Percentiles rank a stretch among this genome's conserved stretches.
phyloP scores from a whole-genome alignment of 495 filamentous ascomycete species.

The Aspergillus ostianus region DNA sequence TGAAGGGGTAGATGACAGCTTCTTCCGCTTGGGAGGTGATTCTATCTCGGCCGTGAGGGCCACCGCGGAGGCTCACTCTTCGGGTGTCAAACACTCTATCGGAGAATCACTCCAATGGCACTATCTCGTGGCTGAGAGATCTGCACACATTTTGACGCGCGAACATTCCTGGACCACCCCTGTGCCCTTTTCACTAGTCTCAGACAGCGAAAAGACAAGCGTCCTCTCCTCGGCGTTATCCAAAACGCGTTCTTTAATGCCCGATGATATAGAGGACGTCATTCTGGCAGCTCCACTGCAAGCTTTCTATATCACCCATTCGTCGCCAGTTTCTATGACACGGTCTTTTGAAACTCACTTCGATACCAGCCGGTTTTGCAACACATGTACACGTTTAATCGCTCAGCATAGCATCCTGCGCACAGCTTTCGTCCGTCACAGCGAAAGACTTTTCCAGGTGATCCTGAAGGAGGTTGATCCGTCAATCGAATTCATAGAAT shows the following conservation, averaged over 20 bases:
- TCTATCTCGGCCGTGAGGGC: conserved; percentile 4
- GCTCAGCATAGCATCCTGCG: conserved; percentile 10
- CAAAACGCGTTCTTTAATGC: background rate
- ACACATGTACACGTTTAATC: conserved; percentile 2
- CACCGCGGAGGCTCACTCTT: background rate
- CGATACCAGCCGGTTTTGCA: conserved; percentile 5
- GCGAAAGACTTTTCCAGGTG: conserved; percentile 4
- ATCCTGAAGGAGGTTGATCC: background rate
- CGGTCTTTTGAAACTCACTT: background rate
- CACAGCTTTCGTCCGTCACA: background rate
- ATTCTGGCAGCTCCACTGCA: conserved; percentile 17
- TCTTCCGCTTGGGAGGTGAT: conserved; percentile 8
- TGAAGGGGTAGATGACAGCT: conserved; percentile 8
- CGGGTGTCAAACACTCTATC: background rate
- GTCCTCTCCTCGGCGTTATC: background rate
- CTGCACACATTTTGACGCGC: background rate
- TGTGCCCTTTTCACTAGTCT: conserved; percentile 13
- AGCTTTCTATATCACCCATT: conserved; percentile 20
- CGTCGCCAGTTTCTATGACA: conserved; percentile 9
- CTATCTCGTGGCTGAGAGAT: no score
- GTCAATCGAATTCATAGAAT: background rate
- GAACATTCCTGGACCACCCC: no score
- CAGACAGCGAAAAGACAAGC: background rate
- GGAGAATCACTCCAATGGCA: background rate
- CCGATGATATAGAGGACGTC: conserved; percentile 16